phyloP scores from a whole-genome alignment of 805 yeast genomes.

The Wickerhamomyces bisporus region DNA sequence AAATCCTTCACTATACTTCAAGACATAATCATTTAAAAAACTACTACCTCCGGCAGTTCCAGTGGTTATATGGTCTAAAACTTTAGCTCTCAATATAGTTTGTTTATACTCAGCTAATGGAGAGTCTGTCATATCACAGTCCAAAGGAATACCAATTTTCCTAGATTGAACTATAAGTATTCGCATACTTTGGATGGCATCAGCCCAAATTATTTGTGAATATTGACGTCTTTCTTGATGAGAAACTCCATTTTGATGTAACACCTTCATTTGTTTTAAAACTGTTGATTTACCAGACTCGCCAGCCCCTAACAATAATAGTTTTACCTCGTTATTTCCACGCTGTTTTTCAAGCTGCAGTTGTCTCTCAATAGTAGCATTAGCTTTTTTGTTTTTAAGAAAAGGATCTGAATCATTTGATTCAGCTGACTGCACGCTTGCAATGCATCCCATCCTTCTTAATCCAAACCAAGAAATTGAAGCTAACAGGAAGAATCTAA shows the following conservation, averaged over 20 bases:
- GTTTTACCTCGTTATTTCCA: slow-evolving; percentile 57
- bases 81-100: slow-evolving; percentile 48
- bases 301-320: slow-evolving; percentile 87
- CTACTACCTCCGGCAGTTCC: slow-evolving; percentile 61
- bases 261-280: slow-evolving; percentile 76
- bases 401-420: slow-evolving; percentile 40
- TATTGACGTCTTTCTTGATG: slow-evolving; percentile 76
- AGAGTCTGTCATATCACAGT: slow-evolving; percentile 54
- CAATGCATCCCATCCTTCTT: slow-evolving; percentile 60
- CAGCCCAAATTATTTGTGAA: slow-evolving; percentile 88
- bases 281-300: slow-evolving; percentile 95
- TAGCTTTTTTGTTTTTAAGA: slow-evolving; percentile 46
- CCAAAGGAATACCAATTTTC: slow-evolving; percentile 54
- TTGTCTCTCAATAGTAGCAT: slow-evolving; percentile 61
- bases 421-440: slow-evolving; percentile 45
- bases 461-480: no score
- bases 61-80: slow-evolving; percentile 58
- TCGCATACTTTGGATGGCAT: slow-evolving; percentile 81
- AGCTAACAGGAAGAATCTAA: no score
- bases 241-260: slow-evolving; percentile 83
- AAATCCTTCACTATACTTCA: slow-evolving; percentile 52
- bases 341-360: slow-evolving; percentile 46
- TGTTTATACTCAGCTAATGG: slow-evolving; percentile 44
- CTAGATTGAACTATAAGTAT: slow-evolving; percentile 71
- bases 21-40: slow-evolving; percentile 58